These are phyloP conservation scores for Nakazawaea peltata DNA, from an alignment of 805 yeast genomes.

Conservation along the genomic window DNA sequence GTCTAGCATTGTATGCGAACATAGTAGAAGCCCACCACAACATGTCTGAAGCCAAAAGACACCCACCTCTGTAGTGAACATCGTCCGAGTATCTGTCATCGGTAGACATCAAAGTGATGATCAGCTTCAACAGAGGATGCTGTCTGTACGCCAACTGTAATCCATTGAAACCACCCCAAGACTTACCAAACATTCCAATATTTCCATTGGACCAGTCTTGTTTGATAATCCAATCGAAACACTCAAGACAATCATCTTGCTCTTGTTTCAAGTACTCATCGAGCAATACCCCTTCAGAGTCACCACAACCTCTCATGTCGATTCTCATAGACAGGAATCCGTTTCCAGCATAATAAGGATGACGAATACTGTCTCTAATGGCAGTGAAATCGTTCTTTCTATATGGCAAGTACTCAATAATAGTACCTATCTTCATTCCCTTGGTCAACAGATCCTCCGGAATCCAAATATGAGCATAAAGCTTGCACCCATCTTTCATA, in stretches of 20 bases:
- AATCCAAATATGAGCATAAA: constrained; percentile 37
- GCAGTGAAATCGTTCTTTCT: constrained; percentile 36
- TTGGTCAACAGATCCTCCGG: constrained; percentile 26
- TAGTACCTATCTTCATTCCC: constrained; percentile 25
- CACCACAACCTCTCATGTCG: constrained; percentile 38
- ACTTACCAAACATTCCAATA: constrained; percentile 39
- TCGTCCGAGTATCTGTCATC: constrained; percentile 41
- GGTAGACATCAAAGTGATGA: constrained; percentile 36
- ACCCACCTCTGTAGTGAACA: constrained; percentile 42
- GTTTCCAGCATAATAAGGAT: constrained; percentile 37
- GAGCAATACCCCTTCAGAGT: constrained; percentile 30
- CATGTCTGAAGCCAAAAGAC: constrained; percentile 36
- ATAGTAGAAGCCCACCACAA: constrained; percentile 44
- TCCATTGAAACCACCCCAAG: constrained; percentile 43
- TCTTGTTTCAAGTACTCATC: constrained; percentile 36
- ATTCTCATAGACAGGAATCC: constrained; percentile 37
- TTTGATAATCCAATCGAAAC: constrained; percentile 31
- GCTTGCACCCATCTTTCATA: constrained; percentile 28
- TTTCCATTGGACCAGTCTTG: constrained; percentile 38
- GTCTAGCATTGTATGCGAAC: constrained; percentile 35
- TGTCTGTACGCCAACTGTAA: constrained; percentile 37
- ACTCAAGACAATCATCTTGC: constrained; percentile 35
- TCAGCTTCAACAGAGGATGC: constrained; percentile 36
- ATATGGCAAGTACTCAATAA: constrained; percentile 38
- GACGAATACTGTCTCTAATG: constrained; percentile 35